phyloP scores from a whole-genome alignment of 2,329 filamentous ascomycete genomes.

The Pseudocercospora fuligena region DNA sequence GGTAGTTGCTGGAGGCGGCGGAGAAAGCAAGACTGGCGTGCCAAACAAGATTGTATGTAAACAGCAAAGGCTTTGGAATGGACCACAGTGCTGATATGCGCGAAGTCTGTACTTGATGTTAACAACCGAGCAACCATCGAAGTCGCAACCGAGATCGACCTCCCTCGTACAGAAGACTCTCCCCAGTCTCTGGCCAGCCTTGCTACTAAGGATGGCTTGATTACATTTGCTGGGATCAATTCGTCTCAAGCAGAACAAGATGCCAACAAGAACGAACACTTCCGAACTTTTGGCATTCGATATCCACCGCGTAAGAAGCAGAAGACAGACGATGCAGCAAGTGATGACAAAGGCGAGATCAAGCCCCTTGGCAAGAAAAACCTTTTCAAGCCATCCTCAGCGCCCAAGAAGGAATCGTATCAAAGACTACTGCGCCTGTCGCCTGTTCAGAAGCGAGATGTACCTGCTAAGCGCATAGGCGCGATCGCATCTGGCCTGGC shows the following conservation, averaged over 20 bases:
- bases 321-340: conserved; percentile 43
- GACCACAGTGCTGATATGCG: conserved; percentile 9
- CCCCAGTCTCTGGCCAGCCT: conserved; percentile 81
- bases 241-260: conserved; percentile 73
- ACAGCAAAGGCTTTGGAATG: not conserved
- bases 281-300: conserved; percentile 73
- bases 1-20: conserved; percentile 85
- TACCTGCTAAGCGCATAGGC: conserved; percentile 67
- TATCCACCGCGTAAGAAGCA: conserved; percentile 55
- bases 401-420: conserved; percentile 61
- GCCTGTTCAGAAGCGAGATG: conserved; percentile 55
- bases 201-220: conserved; percentile 59
- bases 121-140: conserved; percentile 68
- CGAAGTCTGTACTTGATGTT: conserved; percentile 73
- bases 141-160: conserved; percentile 71
- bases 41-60: conserved; percentile 79
- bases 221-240: conserved; percentile 77
- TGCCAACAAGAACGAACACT: conserved; percentile 80
- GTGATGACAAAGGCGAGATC: conserved; percentile 46
- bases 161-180: conserved; percentile 85
- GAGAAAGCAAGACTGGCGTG: conserved; percentile 78
- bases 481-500: conserved; percentile 80
- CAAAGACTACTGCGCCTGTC: conserved; percentile 64
- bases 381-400: conserved; percentile 53
- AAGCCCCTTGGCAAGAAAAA: conserved; percentile 56